Evolutionary conservation across 1,284 basidiomycete genomes (phyloP), one percentile per base, ranked within the genome.

Genomic region (Inonotus hispidus): DNA sequence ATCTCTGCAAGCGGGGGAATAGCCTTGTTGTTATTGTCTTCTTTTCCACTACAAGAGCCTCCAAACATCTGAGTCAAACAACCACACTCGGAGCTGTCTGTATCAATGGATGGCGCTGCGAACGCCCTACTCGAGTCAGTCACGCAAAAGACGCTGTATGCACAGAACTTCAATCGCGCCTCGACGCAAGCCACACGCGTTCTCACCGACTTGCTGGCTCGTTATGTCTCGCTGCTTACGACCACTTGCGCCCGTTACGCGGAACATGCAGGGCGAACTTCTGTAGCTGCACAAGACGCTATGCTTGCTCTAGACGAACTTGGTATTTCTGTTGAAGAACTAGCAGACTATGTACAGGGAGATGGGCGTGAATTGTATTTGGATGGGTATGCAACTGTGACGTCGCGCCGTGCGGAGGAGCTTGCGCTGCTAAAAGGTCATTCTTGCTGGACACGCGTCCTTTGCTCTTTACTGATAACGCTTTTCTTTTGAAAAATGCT

Each of bases 101-200:
- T 7, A n/a, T 21, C 29, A 3, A 64, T 64, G 63, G 63, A 64
- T 23, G 56, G 38, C 41, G 49, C 53, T 38, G 27, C 45, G 21
- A 45, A 27, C 32, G 54, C 41, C 7, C 72, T 89, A 58, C 77
- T 91, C 59, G 88, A 90, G 73, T 78, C 84, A 7, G 82, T 80
- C 0, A 81, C 82, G 1, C 78, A 85, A 67, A 81, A 85, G 62
- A 86, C 87, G 21, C 78, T 92, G 10, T 88, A 92, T 66, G 85
- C 88, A 0, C 82, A 90, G 66, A 79, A 79, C 62, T 92, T 92
- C 72, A 82, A 85, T 53, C 81, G 87, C 49, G 81, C 88, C 0
- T 92, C 89, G 4, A 73, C 82, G 0, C 84, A 87, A 66, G 88
- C 90, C 3, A 78, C 84, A 13, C 73, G 81, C 39, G 79, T 87